These are phyloP conservation scores for Nannochloropsis salina DNA, from an alignment of 108 stramenopile species.

Conservation along the genomic window DNA sequence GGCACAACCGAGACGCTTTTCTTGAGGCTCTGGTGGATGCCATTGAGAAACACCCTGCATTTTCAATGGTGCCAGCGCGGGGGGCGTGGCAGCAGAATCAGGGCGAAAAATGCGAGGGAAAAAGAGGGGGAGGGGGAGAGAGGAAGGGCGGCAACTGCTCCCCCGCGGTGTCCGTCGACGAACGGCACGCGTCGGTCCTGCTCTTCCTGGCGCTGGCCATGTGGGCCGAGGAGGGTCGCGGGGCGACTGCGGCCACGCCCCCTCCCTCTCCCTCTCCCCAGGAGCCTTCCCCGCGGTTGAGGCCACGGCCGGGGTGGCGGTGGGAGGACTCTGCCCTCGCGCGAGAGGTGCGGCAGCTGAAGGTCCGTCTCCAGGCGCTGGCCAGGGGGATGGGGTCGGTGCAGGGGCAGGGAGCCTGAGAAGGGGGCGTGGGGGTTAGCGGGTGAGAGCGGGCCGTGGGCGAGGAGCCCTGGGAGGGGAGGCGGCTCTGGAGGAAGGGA, in stretches of 20 bases:
- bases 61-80: background rate
- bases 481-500: no score
- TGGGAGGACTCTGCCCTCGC: background rate
- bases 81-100: background rate
- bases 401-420: no score
- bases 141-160: background rate
- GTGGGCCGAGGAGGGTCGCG: background rate
- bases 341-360: background rate
- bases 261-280: background rate
- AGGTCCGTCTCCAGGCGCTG: background rate
- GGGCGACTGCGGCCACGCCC: background rate
- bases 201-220: conserved; percentile 3
- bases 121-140: background rate
- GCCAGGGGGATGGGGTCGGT: background rate
- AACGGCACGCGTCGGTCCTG: background rate
- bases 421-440: no score
- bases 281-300: no score
- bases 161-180: background rate
- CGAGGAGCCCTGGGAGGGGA: no score
- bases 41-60: background rate
- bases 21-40: background rate
- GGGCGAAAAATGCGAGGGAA: background rate
- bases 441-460: no score
- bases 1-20: background rate
- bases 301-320: background rate